phyloP scores from a whole-genome alignment of 2,329 filamentous ascomycete species.

The Aaosphaeria pasadenensis region DNA sequence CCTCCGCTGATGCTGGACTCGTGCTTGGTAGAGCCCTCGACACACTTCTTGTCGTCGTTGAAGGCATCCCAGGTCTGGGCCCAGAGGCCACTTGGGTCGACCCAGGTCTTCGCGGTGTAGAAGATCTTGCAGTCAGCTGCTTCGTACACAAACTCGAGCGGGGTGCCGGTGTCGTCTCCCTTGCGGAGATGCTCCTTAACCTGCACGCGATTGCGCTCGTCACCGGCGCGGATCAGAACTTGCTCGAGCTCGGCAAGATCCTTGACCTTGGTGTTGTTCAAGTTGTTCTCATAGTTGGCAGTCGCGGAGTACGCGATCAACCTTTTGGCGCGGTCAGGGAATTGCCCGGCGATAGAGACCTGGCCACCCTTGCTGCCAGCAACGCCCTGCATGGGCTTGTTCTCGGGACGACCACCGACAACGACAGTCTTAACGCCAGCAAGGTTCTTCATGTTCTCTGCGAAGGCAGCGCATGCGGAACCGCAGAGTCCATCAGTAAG shows the following conservation, averaged over 20 bases:
- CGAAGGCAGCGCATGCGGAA: conserved; percentile 41
- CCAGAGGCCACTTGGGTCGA: conserved; percentile 51
- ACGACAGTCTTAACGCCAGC: conserved; percentile 37
- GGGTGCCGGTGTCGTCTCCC: conserved; percentile 27
- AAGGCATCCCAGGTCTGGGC: conserved; percentile 23
- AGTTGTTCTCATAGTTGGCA: conserved; percentile 3
- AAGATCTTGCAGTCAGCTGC: conserved; percentile 60
- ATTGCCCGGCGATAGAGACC: conserved; percentile 10
- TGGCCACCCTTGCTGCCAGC: conserved; percentile 40
- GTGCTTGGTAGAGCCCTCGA: conserved; percentile 13
- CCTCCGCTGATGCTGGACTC: conserved; percentile 12
- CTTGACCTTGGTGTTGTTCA: conserved; percentile 15
- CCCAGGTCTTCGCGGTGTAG: conserved; percentile 53
- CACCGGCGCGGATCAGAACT: conserved; percentile 9
- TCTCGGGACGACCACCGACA: conserved; percentile 36
- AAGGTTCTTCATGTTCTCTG: conserved; percentile 40
- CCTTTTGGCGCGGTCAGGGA: background rate
- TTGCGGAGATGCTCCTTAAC: conserved; percentile 27
- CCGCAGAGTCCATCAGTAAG: conserved; percentile 40
- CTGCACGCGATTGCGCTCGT: conserved; percentile 14
- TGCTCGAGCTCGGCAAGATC: conserved; percentile 7
- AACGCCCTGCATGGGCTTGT: conserved; percentile 37
- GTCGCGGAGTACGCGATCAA: background rate
- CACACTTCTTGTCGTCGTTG: conserved; percentile 15
- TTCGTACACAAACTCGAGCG: conserved; percentile 58